Base-by-base conservation (phyloP, 2,329 filamentous ascomycete genomes). In the Fusarium metavorans region DNA sequence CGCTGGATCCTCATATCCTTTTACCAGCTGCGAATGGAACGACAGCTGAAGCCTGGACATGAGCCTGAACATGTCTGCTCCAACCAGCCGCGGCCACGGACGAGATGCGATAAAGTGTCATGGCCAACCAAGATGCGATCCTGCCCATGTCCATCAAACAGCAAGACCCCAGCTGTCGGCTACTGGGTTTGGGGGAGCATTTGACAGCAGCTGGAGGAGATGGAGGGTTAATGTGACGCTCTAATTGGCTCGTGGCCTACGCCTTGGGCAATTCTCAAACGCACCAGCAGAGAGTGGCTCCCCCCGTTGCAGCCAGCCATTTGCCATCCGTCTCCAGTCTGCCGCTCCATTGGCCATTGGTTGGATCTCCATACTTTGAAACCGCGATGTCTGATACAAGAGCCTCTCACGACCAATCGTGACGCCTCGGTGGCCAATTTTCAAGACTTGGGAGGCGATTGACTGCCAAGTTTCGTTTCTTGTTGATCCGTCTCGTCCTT, bases 311-410 rank as follows among this genome's bases (percentile, higher is more conserved):
- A 50, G 45, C 45, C 45, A 50, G 45, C 45, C 45, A 50, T 43
- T 43, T 16, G 41, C 41, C 41, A 43, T 43, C n/a, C 41, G 16
- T 39, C 37, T 39, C 18, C 37, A 20, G 16, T 39, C 37, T n/a
- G 16, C 41, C n/a, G 45, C 45, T 50, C 45, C 50, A 76, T 76
- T 43, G 41, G 41, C 45, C 50, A 75, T 75, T 43, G 39, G 39
- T 11, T 76, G 67, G 70, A 56, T 23, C 20, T 35, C 43, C 39
- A 43, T 27, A 25, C 43, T 60, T 43, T 76, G 73, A 76, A 76
- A 76, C 73, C 63, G 56, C 57, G 45, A 72, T 67, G 68, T 73
- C 61, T 74, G 68, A 69, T 66, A 58, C 68, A 73, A 73, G 73
- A 73, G 45, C 25, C 45, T 5, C 45, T 50, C 45, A 10, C 45